Evolutionary conservation across 2,329 filamentous ascomycete genomes (phyloP).

Genomic region (Cercospora sp.): DNA sequence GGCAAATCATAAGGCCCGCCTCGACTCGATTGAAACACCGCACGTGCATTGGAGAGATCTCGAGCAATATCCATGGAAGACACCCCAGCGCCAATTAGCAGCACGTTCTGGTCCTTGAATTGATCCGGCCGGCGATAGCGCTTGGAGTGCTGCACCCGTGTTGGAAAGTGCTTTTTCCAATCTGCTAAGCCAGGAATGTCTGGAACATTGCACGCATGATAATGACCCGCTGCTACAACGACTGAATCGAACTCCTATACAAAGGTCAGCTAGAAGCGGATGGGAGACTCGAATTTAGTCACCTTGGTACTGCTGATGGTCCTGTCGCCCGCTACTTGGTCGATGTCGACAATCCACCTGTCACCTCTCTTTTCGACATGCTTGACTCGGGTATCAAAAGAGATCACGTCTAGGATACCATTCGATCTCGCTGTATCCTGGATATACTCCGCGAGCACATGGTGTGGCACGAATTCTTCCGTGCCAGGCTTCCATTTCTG

Average conservation of each 20-base stretch:
- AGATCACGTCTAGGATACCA: constrained; percentile 53
- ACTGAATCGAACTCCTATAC: constrained; percentile 51
- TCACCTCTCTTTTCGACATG: constrained; percentile 48
- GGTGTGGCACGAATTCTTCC: constrained; percentile 59
- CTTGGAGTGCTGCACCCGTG: constrained; percentile 54
- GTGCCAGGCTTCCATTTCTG: constrained; percentile 61
- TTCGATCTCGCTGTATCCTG: constrained; percentile 56
- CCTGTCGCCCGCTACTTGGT: not conserved
- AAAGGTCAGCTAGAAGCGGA: not conserved
- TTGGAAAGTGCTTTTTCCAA: constrained; percentile 50
- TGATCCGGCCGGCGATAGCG: constrained; percentile 48
- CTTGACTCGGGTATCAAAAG: constrained; percentile 62
- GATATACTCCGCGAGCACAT: constrained; percentile 60
- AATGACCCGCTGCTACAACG: constrained; percentile 57
- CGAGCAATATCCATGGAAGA: constrained; percentile 57
- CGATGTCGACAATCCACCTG: constrained; percentile 55
- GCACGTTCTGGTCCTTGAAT: constrained; percentile 57
- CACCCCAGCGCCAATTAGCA: constrained; percentile 58
- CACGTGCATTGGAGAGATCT: constrained; percentile 51
- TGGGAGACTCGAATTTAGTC: not conserved
- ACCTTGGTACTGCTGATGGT: constrained; percentile 7
- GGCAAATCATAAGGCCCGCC: constrained; percentile 62
- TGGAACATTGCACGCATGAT: constrained; percentile 53
- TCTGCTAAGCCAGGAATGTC: constrained; percentile 50
- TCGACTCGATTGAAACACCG: constrained; percentile 58